Conservation (phyloP, 495 filamentous ascomycete genomes). For the Elasticomyces elasticus region DNA sequence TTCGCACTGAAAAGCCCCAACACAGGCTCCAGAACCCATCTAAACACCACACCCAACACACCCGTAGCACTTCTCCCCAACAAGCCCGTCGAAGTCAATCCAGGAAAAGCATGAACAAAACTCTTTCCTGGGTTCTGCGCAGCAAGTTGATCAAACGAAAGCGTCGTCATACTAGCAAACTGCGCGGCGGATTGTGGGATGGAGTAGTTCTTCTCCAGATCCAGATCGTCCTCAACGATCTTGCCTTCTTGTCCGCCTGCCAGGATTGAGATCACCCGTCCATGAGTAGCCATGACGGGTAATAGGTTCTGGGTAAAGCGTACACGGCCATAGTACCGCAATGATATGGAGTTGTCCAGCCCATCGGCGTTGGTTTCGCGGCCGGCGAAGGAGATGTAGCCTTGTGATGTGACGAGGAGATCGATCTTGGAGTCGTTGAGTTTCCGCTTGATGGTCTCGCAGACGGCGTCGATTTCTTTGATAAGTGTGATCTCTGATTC, state of each 20-base stretch:
- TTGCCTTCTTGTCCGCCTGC: conserved; percentile 21
- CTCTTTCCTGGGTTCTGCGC: conserved; percentile 19
- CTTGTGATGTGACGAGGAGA: conserved; percentile 27
- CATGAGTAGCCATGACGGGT: conserved; percentile 26
- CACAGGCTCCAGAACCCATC: conserved; percentile 17
- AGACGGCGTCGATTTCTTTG: conserved; percentile 12
- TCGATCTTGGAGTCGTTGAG: conserved; percentile 16
- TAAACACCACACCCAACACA: not conserved
- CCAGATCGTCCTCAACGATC: conserved; percentile 19
- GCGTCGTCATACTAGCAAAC: conserved; percentile 15
- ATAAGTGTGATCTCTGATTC: conserved; percentile 21
- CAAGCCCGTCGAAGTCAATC: conserved; percentile 16
- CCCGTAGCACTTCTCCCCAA: conserved; percentile 1
- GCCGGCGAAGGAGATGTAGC: conserved; percentile 19
- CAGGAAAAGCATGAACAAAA: conserved; percentile 20
- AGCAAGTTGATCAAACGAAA: conserved; percentile 18
- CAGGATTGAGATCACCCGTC: conserved; percentile 21
- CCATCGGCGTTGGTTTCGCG: conserved; percentile 24
- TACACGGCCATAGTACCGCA: conserved; percentile 35
- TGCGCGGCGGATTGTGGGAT: conserved; percentile 8
- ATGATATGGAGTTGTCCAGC: conserved; percentile 26
- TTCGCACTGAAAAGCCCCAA: conserved; percentile 5
- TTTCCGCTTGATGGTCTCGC: conserved; percentile 11
- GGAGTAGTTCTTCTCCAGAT: conserved; percentile 15
- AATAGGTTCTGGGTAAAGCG: conserved; percentile 33